Base-by-base conservation (phyloP, 1,284 basidiomycete species). In the Mycena sp. region DNA sequence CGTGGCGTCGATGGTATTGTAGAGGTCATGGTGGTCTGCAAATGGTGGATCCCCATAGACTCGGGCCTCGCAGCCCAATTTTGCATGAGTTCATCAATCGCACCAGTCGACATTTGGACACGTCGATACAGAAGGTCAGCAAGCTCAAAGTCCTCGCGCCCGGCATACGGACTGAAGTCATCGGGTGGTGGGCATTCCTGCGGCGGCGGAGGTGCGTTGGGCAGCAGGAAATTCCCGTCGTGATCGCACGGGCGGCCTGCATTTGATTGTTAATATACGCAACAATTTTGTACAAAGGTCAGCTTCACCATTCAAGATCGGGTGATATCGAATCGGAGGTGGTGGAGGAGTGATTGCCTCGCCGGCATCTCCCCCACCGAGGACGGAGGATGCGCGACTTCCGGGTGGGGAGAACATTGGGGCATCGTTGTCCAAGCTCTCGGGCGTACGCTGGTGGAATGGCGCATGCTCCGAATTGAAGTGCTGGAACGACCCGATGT, bases 141-240 rank as follows among this genome's bases (percentile, higher is more conserved):
- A 0, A 58, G 56, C 21, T 72, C 68, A 32, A 72, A 72, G 17
- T 68, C 35, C 1, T 61, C 5, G 12, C 48, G 29, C 16, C 44
- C 54, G 9, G 41, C 32, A 35, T 62, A 73, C 2, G 71, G 72
- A 6, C 14, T 16, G 67, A 61, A 72, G 40, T 71, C 67, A 41
- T 64, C 25, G 32, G 32, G 9, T 35, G 32, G 9, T 7, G 32
- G 9, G 32, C 14, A 14, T 7, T 7, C 14, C 9, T 14, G 32
- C 9, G 32, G 32, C 14, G 58, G 55, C 10, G 65, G 63, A n/a
- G 32, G 14, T 0, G 62, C 44, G 14, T 50, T 45, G 2, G 50
- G 51, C 14, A 54, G 45, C 38, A 70, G 35, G 26, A 45, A 55
- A 25, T 59, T 55, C 2, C 71, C 64, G 28, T 62, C 14, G n/a